Base-by-base conservation (phyloP, 768 basidiomycete genomes). In the Gymnopilus junonius region DNA sequence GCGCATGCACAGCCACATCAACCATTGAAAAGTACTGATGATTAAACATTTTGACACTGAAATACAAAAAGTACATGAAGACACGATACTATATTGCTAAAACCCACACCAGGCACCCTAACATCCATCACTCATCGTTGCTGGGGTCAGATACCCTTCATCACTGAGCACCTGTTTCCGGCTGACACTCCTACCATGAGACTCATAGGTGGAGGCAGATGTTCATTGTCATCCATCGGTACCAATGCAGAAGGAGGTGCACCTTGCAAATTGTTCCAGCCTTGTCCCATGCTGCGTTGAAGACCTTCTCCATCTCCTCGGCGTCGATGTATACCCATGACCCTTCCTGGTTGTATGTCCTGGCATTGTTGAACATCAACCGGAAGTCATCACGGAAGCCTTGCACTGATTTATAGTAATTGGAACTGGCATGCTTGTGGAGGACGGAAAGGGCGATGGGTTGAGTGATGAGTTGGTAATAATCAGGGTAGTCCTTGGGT, bases 401-500 rank as follows among this genome's bases (percentile, higher is more conserved):
- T 34, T 84, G 78, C 35, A 95, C 86, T 39, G 77, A 86, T 81
- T 93, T 94, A 81, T 95, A 94, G 59, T 84, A 81, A 46, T 82
- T 81, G 59, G 83, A 79, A 55, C 80, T 86, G 53, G 84, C 81
- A 11, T 90, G 89, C 72, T 95, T 95, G 57, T 91, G 90, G 69
- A 99, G 90, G 61, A 88, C 85, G 21, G 92, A 89, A 64, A 99
- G 84, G 25, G 93, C 90, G 70, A 99, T 98, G 3, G 97, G 97
- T 50, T 87, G 84, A 2, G 79, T 81, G 77, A 99, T 98, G 70
- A 95, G 83, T 60, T 90, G 85, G 75, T 96, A 97, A 74, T 98
- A 99, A 71, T 95, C 92, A 31, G 94, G 94, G 70, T 96, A 96
- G n/a, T n/a, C n/a, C n/a, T n/a, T n/a, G n/a, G n/a, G n/a, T n/a